Conservation (phyloP, 2,329 filamentous ascomycete species). For the Scedosporium apiospermum region DNA sequence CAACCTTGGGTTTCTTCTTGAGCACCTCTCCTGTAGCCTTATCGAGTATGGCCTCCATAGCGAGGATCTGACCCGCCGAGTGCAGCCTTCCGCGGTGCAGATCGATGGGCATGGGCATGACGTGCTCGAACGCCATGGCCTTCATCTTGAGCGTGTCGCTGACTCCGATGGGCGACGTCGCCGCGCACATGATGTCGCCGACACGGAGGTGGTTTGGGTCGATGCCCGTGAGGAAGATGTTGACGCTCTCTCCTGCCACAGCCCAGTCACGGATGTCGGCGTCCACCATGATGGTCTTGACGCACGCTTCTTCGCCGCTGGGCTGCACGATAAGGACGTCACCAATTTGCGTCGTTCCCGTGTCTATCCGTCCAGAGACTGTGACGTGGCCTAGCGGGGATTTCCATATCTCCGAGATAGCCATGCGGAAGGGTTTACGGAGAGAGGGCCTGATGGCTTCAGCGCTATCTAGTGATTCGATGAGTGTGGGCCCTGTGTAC, state of each 20-base stretch:
- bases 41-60: constrained; percentile 65
- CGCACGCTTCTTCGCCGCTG: constrained; percentile 66
- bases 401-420: constrained; percentile 79
- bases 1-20: constrained; percentile 78
- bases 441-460: constrained; percentile 60
- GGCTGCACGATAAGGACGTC: constrained; percentile 75
- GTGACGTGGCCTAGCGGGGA: constrained; percentile 72
- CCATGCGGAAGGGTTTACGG: constrained; percentile 73
- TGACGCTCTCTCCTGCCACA: constrained; percentile 82
- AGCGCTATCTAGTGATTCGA: constrained; percentile 78
- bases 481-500: constrained; percentile 71
- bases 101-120: constrained; percentile 83
- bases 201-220: constrained; percentile 73
- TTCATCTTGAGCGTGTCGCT: constrained; percentile 71
- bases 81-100: constrained; percentile 81
- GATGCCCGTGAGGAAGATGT: constrained; percentile 75
- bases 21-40: constrained; percentile 64
- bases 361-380: constrained; percentile 75
- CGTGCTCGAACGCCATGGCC: constrained; percentile 77
- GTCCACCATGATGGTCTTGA: constrained; percentile 76
- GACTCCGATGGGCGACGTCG: constrained; percentile 56
- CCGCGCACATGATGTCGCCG: constrained; percentile 78
- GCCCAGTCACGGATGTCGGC: constrained; percentile 72
- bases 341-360: constrained; percentile 75
- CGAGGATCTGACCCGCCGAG: constrained; percentile 62